These are phyloP conservation scores for Aspergillus quadricinctus DNA, from an alignment of 2,329 filamentous ascomycete genomes.

Conservation along the genomic window DNA sequence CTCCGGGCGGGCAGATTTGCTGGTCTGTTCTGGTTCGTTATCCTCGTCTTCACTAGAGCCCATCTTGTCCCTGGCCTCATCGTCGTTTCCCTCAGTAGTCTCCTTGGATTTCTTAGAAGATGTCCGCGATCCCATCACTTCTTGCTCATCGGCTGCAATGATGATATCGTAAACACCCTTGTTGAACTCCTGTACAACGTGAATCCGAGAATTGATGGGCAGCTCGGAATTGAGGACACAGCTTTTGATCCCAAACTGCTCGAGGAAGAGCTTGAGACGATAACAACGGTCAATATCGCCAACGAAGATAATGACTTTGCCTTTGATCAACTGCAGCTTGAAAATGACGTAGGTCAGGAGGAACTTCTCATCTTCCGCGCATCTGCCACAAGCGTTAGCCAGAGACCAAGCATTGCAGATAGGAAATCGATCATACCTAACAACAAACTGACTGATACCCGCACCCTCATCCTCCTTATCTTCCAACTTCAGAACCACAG, in stretches of 20 bases:
- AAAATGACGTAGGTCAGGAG: slow-evolving; percentile 89
- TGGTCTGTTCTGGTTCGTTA: slow-evolving; percentile 24
- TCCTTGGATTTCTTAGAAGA: slow-evolving; percentile 28
- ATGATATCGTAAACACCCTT: slow-evolving; percentile 96
- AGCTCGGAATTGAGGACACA: slow-evolving; percentile 93
- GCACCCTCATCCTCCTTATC: slow-evolving; percentile 73
- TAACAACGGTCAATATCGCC: slow-evolving; percentile 87
- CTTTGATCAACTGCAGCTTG: slow-evolving; percentile 88
- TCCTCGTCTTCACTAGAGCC: slow-evolving; percentile 40
- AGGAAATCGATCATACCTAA: slow-evolving; percentile 54
- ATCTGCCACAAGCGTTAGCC: slow-evolving; percentile 45
- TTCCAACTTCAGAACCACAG: slow-evolving; percentile 74
- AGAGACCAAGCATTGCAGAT: slow-evolving; percentile 10
- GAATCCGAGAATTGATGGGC: slow-evolving; percentile 85
- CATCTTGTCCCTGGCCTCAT: slow-evolving; percentile 24
- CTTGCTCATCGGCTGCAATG: slow-evolving; percentile 89
- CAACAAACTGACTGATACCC: slow-evolving; percentile 79
- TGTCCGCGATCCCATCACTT: slow-evolving; percentile 62
- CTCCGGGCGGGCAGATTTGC: slow-evolving; percentile 31
- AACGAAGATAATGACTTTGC: slow-evolving; percentile 83
- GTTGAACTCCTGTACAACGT: slow-evolving; percentile 97
- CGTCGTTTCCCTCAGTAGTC: slow-evolving; percentile 19
- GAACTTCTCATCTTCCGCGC: slow-evolving; percentile 97
- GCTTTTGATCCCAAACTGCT: slow-evolving; percentile 93
- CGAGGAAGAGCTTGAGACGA: slow-evolving; percentile 86